Evolutionary conservation across 2,329 filamentous ascomycete genomes (phyloP), one percentile per base, ranked within the genome.

Genomic region (Diaporthe destruens): DNA sequence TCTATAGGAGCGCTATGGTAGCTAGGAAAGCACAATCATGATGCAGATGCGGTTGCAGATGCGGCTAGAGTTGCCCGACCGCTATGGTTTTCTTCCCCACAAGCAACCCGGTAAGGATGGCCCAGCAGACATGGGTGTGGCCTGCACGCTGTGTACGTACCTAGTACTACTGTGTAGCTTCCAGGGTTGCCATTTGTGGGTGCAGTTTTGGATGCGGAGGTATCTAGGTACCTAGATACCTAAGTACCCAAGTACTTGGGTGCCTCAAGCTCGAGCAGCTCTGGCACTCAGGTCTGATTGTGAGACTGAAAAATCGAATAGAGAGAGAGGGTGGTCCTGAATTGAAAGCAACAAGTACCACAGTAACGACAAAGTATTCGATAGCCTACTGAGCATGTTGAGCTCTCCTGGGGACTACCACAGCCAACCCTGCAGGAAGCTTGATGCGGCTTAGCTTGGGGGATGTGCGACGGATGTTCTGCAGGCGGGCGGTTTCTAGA

Each of bases 391-490:
- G 29, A 29, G 14, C 42, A 44, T 6, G 16, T 18, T 4, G 53
- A 54, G 4, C 12, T 29, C 25, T 29, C 9, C 51, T 32, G 6
- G 7, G 29, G 14, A 9, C 29, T 6, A 16, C 16, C 12, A 20
- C 29, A 2, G 20, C 29, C 18, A n/a, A 3, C 23, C 39, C 3
- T 49, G 59, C 25, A 32, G 4, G 32, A 39, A 66, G 47, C 61
- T 66, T 20, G 32, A 53, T 29, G 44, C n/a, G 39, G 47, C 61
- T 66, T 65, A 65, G 59, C 59, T 51, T 39, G 16, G 47, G 20
- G 20, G 20, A 65, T 6, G 61, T 53, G 61, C 20, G 61, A 66
- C 29, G 29, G 36, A 29, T 29, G 59, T 25, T 32, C 25, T 29
- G 29, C 18, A 57, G 23, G 42, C 16, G 42, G 42, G 44, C 25